Base-by-base conservation (phyloP, 2,329 filamentous ascomycete genomes). In the Exutisphaerella laricina region DNA sequence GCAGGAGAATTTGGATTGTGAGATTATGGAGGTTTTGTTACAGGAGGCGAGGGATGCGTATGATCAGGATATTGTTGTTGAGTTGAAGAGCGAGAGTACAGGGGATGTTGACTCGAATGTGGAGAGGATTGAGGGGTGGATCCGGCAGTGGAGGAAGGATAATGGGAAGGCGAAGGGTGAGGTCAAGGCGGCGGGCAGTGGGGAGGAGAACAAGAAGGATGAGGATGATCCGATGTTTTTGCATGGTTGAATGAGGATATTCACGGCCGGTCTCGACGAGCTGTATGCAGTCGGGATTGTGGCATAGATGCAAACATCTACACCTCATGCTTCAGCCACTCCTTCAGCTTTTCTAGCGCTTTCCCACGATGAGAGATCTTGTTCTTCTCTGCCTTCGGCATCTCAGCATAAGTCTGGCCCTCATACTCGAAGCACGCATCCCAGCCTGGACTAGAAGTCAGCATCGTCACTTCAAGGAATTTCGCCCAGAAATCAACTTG, bases 361-460 rank as follows among this genome's bases (percentile, higher is more conserved):
- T 83, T 86, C 53, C 78, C 83, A 31, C 92, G 84, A 69, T 98
- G 92, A 18, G 89, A 96, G 59, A 98, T 87, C 60, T 81, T 79
- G 70, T 97, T 98, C 80, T 94, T 94, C 62, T 81, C 79, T 7
- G 64, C 69, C 66, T 85, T 89, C 39, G 88, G 84, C 92, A 98
- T 98, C 70, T 98, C 92, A 20, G 92, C 92, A 63, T 94, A 83
- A 70, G 92, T 98, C 68, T 87, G 72, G 30, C 89, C 89, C 52
- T 94, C 77, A 56, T 94, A 90, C 69, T 98, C 92, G 58, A 98
- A 98, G 52, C 94, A 84, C 2, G 92, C 80, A 65, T 98, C 92
- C 92, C 92, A 98, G 33, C 90, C 89, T 94, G 51, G n/a, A 49
- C 52, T n/a, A n/a, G 53, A 29, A 41, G 18, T 43, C 33, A 53